A percentile compares a stretch with the other conserved stretches of the same genome.
Conservation (phyloP, 2,329 filamentous ascomycete species). For the Aspergillus sp. region DNA sequence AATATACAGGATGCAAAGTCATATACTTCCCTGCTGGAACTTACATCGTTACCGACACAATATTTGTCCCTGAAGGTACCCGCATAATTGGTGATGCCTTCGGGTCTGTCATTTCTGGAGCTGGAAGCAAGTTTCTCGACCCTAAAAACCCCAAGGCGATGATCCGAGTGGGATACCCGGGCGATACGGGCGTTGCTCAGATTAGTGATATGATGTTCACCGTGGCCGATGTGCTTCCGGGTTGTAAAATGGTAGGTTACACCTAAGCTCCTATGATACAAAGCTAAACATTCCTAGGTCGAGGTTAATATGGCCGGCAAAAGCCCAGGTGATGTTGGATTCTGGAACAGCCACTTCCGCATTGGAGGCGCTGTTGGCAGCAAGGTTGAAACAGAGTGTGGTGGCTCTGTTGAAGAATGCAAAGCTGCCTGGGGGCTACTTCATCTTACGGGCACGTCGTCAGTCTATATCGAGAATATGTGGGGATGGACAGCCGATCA, state of each 20-base stretch:
- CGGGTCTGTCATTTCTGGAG: constrained; percentile 44
- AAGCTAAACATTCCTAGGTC: constrained; percentile 16
- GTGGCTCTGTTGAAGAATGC: constrained; percentile 30
- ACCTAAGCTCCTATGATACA: background rate
- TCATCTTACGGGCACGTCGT: constrained; percentile 44
- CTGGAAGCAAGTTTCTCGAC: constrained; percentile 43
- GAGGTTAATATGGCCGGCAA: constrained; percentile 49
- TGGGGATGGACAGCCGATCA: constrained; percentile 47
- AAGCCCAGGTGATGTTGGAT: constrained; percentile 45
- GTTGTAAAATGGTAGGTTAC: constrained; percentile 30
- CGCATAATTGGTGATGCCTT: constrained; percentile 53
- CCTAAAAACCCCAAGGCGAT: constrained; percentile 42
- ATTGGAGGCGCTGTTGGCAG: constrained; percentile 43
- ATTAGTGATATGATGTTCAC: constrained; percentile 51
- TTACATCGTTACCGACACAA: constrained; percentile 45
- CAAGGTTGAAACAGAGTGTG: constrained; percentile 35
- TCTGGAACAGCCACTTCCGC: constrained; percentile 46
- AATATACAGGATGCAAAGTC: constrained; percentile 41
- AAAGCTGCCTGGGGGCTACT: constrained; percentile 47
- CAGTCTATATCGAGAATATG: constrained; percentile 52
- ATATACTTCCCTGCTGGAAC: constrained; percentile 54
- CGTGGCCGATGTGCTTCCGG: constrained; percentile 42
- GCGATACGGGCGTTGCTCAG: constrained; percentile 45
- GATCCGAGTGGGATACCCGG: constrained; percentile 46
- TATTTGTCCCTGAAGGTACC: constrained; percentile 44